Evolutionary conservation across 352 stramenopile species (phyloP), one percentile per base, ranked within the genome.

Genomic region (Globisporangium iwayamae): DNA sequence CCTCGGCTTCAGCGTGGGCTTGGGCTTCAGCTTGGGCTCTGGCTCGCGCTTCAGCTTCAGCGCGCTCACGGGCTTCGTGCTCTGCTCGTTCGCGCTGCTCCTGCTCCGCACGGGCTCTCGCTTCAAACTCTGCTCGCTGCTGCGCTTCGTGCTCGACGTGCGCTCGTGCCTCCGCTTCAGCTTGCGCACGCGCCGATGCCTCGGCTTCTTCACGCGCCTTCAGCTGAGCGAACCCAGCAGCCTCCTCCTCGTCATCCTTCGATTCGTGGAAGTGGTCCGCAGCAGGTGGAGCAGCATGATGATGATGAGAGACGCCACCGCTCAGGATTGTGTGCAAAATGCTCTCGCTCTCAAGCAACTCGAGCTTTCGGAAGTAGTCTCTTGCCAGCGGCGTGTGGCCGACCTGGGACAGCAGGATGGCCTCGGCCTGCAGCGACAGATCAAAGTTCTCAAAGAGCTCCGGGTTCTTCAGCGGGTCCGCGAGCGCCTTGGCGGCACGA

Each of bases 381-480:
- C 53, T 10, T 36, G 53, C 53, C n/a, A 45, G 34, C 0, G 53
- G 53, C n/a, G 38, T 45, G 32, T 59, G 34, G n/a, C 34, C 53
- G 34, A 45, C 22, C 34, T 59, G 53, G 9, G 53, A 46, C 16
- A 91, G 63, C 63, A 99, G 93, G 53, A 97, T 89, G 59, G 91
- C 70, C 73, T 99, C 97, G 2, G 98, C 96, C 76, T 99, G 82
- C 46, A 98, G 71, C 9, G 96, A 97, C 62, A 96, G 77, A 43
- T 98, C 81, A 25, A 98, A 74, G 74, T 99, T 98, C 61, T 98
- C 87, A 71, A 99, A 99, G 50, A 99, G 68, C 11, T 98, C 95
- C 1, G 86, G 76, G 70, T 99, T 96, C 34, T 87, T 80, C 4
- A 71, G 70, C 5, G 98, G 98, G 62, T 98, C 87, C 5, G 96